Evolutionary conservation across 257 asterid species (phyloP).

Genomic region (Capsicum rhomboideum): DNA sequence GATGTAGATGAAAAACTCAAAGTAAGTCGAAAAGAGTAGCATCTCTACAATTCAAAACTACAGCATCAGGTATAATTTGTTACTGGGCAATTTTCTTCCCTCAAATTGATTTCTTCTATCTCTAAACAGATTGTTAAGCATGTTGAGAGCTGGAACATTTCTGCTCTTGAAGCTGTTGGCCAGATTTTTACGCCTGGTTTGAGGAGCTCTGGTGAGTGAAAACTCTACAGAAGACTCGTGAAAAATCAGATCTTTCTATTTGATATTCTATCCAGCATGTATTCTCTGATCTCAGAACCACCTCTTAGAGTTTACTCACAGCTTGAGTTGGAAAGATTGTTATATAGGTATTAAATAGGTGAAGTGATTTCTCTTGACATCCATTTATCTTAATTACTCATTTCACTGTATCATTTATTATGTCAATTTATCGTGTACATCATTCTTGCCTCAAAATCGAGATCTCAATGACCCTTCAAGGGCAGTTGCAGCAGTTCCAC

Average conservation of each 20-base stretch:
- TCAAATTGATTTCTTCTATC: not conserved
- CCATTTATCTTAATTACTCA: not conserved
- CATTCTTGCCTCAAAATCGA: not conserved
- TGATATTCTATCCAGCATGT: not conserved
- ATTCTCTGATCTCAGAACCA: not conserved
- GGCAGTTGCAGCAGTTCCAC: not conserved
- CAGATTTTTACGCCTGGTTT: slow-evolving; percentile 62
- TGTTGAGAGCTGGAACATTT: slow-evolving; percentile 68
- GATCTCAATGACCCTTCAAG: not conserved
- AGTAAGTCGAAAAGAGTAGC: slow-evolving; percentile 24
- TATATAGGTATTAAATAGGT: not conserved
- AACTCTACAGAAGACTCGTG: not conserved
- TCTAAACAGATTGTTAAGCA: slow-evolving; percentile 52
- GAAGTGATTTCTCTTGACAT: not conserved
- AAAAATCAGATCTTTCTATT: not conserved
- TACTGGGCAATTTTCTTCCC: not conserved
- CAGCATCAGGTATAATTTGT: not conserved
- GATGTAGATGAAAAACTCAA: slow-evolving; percentile 37
- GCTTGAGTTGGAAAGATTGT: not conserved
- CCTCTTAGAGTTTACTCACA: not conserved
- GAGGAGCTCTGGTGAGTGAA: slow-evolving; percentile 20
- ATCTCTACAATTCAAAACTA: not conserved
- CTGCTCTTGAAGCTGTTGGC: slow-evolving; percentile 68
- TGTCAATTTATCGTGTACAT: not conserved
- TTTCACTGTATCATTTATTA: not conserved